These are phyloP conservation scores for Rhinocladiella similis DNA, from an alignment of 2,329 filamentous ascomycete genomes.

Conservation along the genomic window DNA sequence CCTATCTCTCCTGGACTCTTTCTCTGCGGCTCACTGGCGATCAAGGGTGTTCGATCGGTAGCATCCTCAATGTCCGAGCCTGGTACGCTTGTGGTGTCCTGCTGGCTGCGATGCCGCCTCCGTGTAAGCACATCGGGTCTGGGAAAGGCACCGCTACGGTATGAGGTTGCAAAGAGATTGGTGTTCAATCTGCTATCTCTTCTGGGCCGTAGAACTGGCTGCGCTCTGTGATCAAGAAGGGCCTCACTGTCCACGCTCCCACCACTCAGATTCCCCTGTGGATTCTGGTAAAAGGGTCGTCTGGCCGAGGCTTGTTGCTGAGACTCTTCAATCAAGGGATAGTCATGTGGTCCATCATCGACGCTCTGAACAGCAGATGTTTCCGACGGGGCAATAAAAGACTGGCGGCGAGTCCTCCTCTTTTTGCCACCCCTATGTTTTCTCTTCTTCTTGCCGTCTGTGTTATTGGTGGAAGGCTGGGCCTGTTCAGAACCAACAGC, in stretches of 20 bases:
- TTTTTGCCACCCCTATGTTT: slow-evolving; percentile 77
- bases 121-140: slow-evolving; percentile 8
- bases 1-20: slow-evolving; percentile 19
- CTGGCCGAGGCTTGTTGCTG: slow-evolving; percentile 38
- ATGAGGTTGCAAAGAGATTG: slow-evolving; percentile 20
- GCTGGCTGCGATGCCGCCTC: slow-evolving; percentile 16
- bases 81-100: slow-evolving; percentile 7
- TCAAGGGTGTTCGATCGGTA: slow-evolving; percentile 56
- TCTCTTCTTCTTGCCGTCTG: slow-evolving; percentile 59
- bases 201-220: slow-evolving; percentile 64
- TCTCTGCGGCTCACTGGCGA: slow-evolving; percentile 37
- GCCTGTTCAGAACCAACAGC: neutral
- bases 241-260: slow-evolving; percentile 88
- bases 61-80: slow-evolving; percentile 14
- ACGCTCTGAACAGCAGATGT: slow-evolving; percentile 43
- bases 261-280: slow-evolving; percentile 66
- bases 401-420: slow-evolving; percentile 73
- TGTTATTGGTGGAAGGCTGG: slow-evolving; percentile 1
- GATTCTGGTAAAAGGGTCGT: slow-evolving; percentile 56
- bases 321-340: slow-evolving; percentile 34
- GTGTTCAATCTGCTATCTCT: slow-evolving; percentile 48
- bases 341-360: slow-evolving; percentile 35
- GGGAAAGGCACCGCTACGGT: slow-evolving; percentile 9
- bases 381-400: slow-evolving; percentile 67
- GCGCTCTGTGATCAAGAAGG: slow-evolving; percentile 77